Evolutionary conservation across 2,329 filamentous ascomycete genomes (phyloP).

Genomic region (Tolypocladium sp.): DNA sequence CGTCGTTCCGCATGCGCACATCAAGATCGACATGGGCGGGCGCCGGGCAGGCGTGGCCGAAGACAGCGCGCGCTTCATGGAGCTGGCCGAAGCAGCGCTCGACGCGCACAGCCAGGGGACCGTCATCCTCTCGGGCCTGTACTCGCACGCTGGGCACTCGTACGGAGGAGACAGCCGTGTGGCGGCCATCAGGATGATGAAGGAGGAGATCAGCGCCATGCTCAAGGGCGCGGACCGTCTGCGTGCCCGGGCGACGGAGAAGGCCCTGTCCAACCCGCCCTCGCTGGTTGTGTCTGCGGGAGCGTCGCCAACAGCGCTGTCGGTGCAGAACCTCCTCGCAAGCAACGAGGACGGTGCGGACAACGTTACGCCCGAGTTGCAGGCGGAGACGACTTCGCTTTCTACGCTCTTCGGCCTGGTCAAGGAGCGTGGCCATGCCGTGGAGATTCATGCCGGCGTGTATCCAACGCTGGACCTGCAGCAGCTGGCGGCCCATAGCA

Average conservation of each 20-base stretch:
- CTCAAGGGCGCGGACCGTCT: constrained; percentile 13
- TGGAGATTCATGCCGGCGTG: constrained; percentile 69
- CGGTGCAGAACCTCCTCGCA: constrained; percentile 14
- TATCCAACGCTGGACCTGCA: constrained; percentile 72
- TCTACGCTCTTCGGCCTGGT: constrained; percentile 13
- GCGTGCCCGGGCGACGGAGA: constrained; percentile 7
- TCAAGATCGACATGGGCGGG: constrained; percentile 70
- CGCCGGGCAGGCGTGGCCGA: constrained; percentile 57
- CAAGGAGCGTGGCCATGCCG: constrained; percentile 27
- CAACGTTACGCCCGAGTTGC: constrained; percentile 8
- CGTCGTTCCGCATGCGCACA: constrained; percentile 45
- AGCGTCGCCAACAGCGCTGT: constrained; percentile 60
- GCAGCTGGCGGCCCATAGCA: constrained; percentile 64
- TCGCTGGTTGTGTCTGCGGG: constrained; percentile 52
- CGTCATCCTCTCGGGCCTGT: constrained; percentile 51
- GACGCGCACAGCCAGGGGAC: constrained; percentile 15
- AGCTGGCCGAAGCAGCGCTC: constrained; percentile 29
- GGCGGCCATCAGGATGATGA: constrained; percentile 20
- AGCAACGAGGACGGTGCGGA: constrained; percentile 3
- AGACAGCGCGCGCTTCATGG: constrained; percentile 38
- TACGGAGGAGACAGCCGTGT: constrained; percentile 38
- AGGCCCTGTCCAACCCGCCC: constrained; percentile 7
- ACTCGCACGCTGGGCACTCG: constrained; percentile 65
- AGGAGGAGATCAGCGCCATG: constrained; percentile 19
- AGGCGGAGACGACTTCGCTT: constrained; percentile 9